Conservation (phyloP, 768 basidiomycete genomes). For the Paxillus involutus region DNA sequence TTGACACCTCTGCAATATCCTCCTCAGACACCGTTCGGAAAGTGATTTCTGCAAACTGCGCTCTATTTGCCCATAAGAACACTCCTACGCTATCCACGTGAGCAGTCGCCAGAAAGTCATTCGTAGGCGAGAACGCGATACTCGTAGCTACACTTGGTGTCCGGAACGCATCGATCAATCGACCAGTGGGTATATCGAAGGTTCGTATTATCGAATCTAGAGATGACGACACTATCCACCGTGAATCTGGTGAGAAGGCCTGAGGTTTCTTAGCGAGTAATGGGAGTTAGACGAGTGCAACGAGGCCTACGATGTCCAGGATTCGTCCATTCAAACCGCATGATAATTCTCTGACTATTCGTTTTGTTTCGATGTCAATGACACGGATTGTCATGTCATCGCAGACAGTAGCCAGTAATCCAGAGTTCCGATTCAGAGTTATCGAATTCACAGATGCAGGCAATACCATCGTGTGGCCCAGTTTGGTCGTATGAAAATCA, state of each 20-base stretch:
- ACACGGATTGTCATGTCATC: conserved; percentile 87
- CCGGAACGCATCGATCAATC: conserved; percentile 88
- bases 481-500: conserved; percentile 85
- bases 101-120: conserved; percentile 93
- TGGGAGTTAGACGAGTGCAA: background rate
- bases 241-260: conserved; percentile 94
- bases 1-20: conserved; percentile 61
- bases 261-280: conserved; percentile 30
- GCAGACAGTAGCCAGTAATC: conserved; percentile 77
- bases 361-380: conserved; percentile 87
- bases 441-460: conserved; percentile 72
- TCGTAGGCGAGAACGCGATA: conserved; percentile 89
- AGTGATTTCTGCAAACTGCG: conserved; percentile 86
- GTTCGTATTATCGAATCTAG: conserved; percentile 92
- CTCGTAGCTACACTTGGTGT: conserved; percentile 87
- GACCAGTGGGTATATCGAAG: conserved; percentile 92
- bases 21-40: conserved; percentile 79
- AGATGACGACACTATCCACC: conserved; percentile 89
- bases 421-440: conserved; percentile 79
- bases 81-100: conserved; percentile 95
- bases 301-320: conserved; percentile 73
- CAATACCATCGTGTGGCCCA: conserved; percentile 65
- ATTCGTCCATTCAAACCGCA: conserved; percentile 79
- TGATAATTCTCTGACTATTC: conserved; percentile 84
- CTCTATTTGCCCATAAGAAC: conserved; percentile 97